Evolutionary conservation across 805 yeast species (phyloP), one percentile per base, ranked within the genome.

Genomic region (Candida xiaguanensis): DNA sequence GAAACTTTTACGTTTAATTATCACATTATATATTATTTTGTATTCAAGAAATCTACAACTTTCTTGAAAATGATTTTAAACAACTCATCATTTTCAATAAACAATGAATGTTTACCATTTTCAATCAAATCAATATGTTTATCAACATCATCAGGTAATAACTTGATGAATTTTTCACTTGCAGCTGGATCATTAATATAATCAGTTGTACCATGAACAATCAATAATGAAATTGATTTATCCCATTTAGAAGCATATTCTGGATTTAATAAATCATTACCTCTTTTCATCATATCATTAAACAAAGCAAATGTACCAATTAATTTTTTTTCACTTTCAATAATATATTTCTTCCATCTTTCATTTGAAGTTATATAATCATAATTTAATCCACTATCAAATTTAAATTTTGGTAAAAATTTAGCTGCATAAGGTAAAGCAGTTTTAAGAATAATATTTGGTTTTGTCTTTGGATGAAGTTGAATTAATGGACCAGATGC

Each of bases 171-270:
- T 39, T 57, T 49, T 41, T 64, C 54, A 14, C 81, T 65, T 4
- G 74, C 78, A 13, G 65, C 58, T 28, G 65, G 58, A 54, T 73
- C 77, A 54, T 82, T 85, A 48, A 85, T 71, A 26, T 69, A 59
- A 55, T 85, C 95, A n/a, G 58, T 61, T 7, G 66, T 63, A 22
- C 91, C 89, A 54, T 84, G 91, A 31, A 77, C 48, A 8, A 85
- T 60, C 22, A 80, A 55, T 3, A 83, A 50, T 0, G 85, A 78
- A 8, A 71, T 63, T 6, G 65, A 52, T 5, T 65, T 57, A 31
- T 59, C 56, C 39, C 65, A 59, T 31, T 63, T 57, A 2, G 63
- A 47, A 38, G 65, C 70, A 29, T 58, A 55, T 3, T 65, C 59
- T 4, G 53, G 59, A 5, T 65, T 53, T 26, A 70, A 53, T 33